Evolutionary conservation across 306 rosid genomes (phyloP), one percentile per base, ranked within the genome.

Genomic region (Dicorynia guianensis): DNA sequence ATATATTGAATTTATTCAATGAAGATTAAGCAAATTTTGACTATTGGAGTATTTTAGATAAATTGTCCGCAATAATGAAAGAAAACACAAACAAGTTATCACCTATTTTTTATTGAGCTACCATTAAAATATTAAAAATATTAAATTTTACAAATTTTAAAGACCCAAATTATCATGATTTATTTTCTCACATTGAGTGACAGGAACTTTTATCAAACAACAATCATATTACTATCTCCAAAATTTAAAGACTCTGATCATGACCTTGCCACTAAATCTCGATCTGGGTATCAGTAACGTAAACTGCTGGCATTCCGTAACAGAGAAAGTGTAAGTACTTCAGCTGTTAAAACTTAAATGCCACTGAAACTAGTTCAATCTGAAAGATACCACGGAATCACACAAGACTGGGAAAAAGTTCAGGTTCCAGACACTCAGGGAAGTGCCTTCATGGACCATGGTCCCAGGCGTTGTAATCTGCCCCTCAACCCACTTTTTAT

Each of bases 231-330:
- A 25, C 30, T 25, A 2, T 25, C 30, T 25, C 30, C 11, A 14
- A 18, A 14, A 56, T 33, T 5, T 20, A 61, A 67, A 67, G 39
- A 77, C 71, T 82, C 44, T 67, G 72, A 67, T 59, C 3, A 42
- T 25, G 30, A 25, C 30, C n/a, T n/a, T n/a, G 1, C 30, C 30
- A 25, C 1, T 25, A 57, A 36, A 34, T 25, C 1, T 1, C 30
- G 2, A 2, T 25, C 2, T 25, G 1, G 30, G 2, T 25, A 25
- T 56, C 5, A 33, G 19, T 9, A 64, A 64, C 60, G 79, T 50
- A 52, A 66, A 68, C 30, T 25, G 30, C 30, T 25, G 42, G 47
- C 67, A 72, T 77, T 69, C 70, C 58, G 77, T 77, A 66, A 11
- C 65, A 54, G 14, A 25, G 30, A 25, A 25, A 25, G 2, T 19